These are phyloP conservation scores for Suhomyces kunorum DNA, from an alignment of 1,139 yeast genomes.

Conservation along the genomic window DNA sequence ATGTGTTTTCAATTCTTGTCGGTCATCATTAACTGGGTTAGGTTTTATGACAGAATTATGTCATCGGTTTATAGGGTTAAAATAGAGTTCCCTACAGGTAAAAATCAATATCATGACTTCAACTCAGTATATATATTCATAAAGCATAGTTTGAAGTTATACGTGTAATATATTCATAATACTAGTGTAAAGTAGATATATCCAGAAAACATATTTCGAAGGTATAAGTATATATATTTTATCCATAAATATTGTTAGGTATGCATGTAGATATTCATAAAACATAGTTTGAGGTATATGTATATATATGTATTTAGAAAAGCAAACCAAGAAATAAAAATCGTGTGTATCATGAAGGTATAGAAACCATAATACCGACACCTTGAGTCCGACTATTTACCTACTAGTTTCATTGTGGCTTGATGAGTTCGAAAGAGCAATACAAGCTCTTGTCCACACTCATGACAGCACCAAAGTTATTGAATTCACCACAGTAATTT, in stretches of 20 bases:
- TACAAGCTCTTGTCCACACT: conserved; percentile 72
- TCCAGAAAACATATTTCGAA: too few relatives aligned
- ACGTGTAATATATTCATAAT: too few relatives aligned
- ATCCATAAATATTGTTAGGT: not conserved
- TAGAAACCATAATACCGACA: conserved; percentile 8
- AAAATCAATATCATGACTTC: too few relatives aligned
- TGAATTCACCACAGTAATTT: conserved; percentile 88
- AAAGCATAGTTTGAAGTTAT: too few relatives aligned
- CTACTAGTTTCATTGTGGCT: conserved; percentile 49
- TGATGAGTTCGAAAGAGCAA: conserved; percentile 81
- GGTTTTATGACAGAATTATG: not conserved
- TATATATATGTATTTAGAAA: too few relatives aligned
- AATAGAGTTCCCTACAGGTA: conserved; percentile 1
- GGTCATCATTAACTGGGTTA: not conserved
- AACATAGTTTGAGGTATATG: conserved; percentile 3
- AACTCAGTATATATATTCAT: too few relatives aligned
- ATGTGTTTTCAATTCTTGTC: not conserved
- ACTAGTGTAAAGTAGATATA: too few relatives aligned
- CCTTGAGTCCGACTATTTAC: conserved; percentile 4
- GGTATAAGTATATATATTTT: too few relatives aligned
- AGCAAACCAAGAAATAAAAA: conserved; percentile 9
- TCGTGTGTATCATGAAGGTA: conserved; percentile 12
- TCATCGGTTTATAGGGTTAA: conserved; percentile 5
- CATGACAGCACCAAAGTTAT: conserved; percentile 91
- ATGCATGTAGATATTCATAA: conserved; percentile 1